A percentile compares a stretch with the other conserved stretches of the same genome.
phyloP scores from a whole-genome alignment of 2,329 filamentous ascomycete genomes.

The Pestalotiopsis sp. region DNA sequence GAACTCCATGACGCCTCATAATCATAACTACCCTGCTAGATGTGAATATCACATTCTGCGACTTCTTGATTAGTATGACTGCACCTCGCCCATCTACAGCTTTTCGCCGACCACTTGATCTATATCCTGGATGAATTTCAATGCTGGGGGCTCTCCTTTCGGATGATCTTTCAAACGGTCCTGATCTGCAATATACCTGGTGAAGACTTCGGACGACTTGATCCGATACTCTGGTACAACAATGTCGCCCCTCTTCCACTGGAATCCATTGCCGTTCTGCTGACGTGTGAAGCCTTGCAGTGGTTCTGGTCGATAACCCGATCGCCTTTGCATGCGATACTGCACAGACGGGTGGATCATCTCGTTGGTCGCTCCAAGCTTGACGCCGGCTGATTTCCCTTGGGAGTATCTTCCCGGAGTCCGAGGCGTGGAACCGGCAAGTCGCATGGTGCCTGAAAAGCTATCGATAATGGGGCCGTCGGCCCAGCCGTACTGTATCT shows the following conservation, averaged over 20 bases:
- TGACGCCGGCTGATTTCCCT: conserved; percentile 4
- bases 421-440: conserved; percentile 11
- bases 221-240: conserved; percentile 19
- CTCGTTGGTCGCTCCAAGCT: conserved; percentile 14
- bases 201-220: conserved; percentile 10
- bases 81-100: not conserved
- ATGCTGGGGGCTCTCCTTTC: not conserved
- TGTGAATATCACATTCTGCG: too few species aligned
- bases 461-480: conserved; percentile 19
- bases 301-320: conserved; percentile 1
- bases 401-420: conserved; percentile 15
- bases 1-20: too few species aligned
- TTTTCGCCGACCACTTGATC: conserved; percentile 1
- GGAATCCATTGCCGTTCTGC: conserved; percentile 2
- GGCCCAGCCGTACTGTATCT: conserved; percentile 19
- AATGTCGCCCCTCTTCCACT: conserved; percentile 13
- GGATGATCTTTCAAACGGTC: not conserved
- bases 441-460: conserved; percentile 13
- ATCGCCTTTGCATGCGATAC: conserved; percentile 13
- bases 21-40: too few species aligned
- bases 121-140: conserved; percentile 5
- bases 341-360: conserved; percentile 18
- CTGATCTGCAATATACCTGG: conserved; percentile 7
- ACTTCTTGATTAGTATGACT: not conserved
- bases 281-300: conserved; percentile 14